Percentiles rank a stretch among this genome's conserved stretches.
phyloP scores from a whole-genome alignment of 1,284 basidiomycete species.

The Blastosporella zonata region DNA sequence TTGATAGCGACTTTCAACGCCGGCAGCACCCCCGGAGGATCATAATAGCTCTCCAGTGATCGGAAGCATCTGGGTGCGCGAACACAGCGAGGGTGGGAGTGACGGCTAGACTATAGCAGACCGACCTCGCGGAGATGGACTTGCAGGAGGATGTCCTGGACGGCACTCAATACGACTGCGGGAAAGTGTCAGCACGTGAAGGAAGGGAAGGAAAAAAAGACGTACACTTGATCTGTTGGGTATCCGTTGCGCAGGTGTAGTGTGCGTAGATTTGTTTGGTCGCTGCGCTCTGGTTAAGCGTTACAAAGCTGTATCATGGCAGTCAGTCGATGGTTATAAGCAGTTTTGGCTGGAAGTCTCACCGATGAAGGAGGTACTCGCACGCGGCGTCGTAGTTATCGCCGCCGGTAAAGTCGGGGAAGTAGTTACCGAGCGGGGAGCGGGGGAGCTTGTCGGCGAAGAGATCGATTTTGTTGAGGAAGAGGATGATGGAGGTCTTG shows the following conservation, averaged over 20 bases:
- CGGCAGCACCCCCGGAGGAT: too few relatives aligned
- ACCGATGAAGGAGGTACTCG: constrained; percentile 79
- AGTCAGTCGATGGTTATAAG: not conserved
- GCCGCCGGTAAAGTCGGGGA: constrained; percentile 82
- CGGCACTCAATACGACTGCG: constrained; percentile 75
- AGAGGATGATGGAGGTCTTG: constrained; percentile 85
- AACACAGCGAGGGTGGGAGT: too few relatives aligned
- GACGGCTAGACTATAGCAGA: constrained; percentile 51
- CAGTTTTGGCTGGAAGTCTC: not conserved
- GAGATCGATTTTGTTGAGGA: constrained; percentile 96
- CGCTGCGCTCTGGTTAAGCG: constrained; percentile 82
- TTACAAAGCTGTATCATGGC: constrained; percentile 53
- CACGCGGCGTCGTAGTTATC: constrained; percentile 86
- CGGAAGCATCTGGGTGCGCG: too few relatives aligned
- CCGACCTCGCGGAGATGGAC: constrained; percentile 85
- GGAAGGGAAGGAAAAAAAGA: constrained; percentile 13
- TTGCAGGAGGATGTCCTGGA: constrained; percentile 81
- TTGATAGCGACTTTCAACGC: too few relatives aligned
- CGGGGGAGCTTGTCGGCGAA: constrained; percentile 91
- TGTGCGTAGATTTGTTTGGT: constrained; percentile 88
- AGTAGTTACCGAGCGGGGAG: constrained; percentile 87
- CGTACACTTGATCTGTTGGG: constrained; percentile 85
- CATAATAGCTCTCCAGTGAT: too few relatives aligned
- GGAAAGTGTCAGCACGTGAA: not conserved
- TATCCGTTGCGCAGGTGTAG: constrained; percentile 89